Conservation (phyloP, 805 yeast genomes). For the Middelhovenomyces tepae region DNA sequence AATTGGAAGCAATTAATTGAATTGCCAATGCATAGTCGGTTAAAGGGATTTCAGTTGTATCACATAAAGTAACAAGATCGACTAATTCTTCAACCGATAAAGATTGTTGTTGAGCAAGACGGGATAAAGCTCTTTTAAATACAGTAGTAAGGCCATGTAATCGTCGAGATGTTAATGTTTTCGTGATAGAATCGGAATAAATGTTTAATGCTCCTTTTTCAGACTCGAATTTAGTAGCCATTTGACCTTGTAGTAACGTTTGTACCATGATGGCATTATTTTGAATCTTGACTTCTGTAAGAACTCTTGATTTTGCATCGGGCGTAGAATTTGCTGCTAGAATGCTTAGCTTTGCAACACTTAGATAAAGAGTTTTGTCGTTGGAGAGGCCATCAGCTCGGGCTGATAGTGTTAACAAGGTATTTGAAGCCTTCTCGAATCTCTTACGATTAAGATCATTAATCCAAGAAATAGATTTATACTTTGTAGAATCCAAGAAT, state of each 20-base stretch:
- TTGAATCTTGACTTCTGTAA: conserved; percentile 39
- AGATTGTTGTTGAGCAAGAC: conserved; percentile 32
- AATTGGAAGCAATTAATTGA: conserved; percentile 27
- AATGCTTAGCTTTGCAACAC: conserved; percentile 62
- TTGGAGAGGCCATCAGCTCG: conserved; percentile 33
- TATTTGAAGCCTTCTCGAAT: conserved; percentile 41
- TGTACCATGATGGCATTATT: conserved; percentile 37
- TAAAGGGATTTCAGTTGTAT: conserved; percentile 27
- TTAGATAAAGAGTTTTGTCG: conserved; percentile 48
- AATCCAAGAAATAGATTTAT: conserved; percentile 57
- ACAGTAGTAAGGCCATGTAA: conserved; percentile 20
- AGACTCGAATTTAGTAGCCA: background rate
- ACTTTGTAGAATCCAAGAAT: conserved; percentile 39
- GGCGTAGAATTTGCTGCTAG: conserved; percentile 31
- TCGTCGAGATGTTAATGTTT: conserved; percentile 11
- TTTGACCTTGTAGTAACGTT: conserved; percentile 40
- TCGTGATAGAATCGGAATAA: background rate
- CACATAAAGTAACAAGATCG: conserved; percentile 42
- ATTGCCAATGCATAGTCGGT: conserved; percentile 44
- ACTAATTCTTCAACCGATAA: conserved; percentile 34
- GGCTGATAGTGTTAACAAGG: conserved; percentile 37
- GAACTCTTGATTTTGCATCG: conserved; percentile 13
- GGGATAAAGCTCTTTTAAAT: conserved; percentile 21
- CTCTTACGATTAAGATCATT: conserved; percentile 46
- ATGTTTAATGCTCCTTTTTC: background rate